Conservation (phyloP, 345 rosid genomes). For the Clarkia xantiana region DNA sequence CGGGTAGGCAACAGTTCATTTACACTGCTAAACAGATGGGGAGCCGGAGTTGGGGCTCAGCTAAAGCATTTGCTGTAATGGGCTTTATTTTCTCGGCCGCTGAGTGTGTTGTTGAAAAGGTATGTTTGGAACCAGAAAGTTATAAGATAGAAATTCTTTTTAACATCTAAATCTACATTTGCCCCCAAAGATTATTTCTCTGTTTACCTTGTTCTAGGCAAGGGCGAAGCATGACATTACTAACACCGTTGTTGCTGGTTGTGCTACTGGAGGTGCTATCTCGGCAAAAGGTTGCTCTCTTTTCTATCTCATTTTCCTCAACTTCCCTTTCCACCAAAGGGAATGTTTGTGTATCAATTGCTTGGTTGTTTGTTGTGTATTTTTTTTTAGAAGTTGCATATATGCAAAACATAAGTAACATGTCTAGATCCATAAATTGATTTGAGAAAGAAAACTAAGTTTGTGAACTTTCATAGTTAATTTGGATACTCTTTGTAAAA, state of each 20-base stretch:
- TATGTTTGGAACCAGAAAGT: slow-evolving; percentile 10
- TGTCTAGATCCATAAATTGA: no score
- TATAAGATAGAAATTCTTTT: background rate
- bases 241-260: slow-evolving; percentile 76
- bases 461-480: no score
- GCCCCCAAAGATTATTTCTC: slow-evolving; percentile 1
- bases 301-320: slow-evolving; percentile 3
- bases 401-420: no score
- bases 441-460: no score
- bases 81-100: slow-evolving; percentile 83
- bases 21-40: slow-evolving; percentile 76
- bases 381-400: no score
- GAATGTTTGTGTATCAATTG: background rate
- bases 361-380: background rate
- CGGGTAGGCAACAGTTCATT: slow-evolving; percentile 60
- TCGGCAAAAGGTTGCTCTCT: slow-evolving; percentile 57
- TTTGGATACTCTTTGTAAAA: no score
- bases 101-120: slow-evolving; percentile 89
- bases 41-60: slow-evolving; percentile 66
- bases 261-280: slow-evolving; percentile 82
- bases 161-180: background rate
- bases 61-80: slow-evolving; percentile 86
- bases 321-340: background rate
- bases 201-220: slow-evolving; percentile 23
- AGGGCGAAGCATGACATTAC: slow-evolving; percentile 79